These are phyloP conservation scores for Cyclotella kingstonii DNA, from an alignment of 108 stramenopile genomes.

Conservation along the genomic window DNA sequence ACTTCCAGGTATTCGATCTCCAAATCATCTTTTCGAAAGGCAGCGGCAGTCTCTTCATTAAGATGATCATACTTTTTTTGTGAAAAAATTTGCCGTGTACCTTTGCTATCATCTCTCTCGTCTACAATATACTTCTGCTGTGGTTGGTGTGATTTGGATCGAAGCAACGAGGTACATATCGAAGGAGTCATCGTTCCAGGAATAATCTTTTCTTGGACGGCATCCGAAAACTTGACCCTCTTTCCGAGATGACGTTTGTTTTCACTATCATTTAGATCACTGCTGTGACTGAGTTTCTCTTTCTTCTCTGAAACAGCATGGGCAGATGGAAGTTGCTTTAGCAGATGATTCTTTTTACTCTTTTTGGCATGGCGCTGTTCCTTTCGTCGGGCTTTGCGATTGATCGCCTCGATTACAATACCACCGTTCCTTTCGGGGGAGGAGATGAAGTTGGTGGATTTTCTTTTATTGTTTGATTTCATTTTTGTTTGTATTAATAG, in stretches of 20 bases:
- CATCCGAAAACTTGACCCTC: conserved; percentile 26
- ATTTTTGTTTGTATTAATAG: not conserved
- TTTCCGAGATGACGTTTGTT: conserved; percentile 6
- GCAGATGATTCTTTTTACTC: conserved; percentile 3
- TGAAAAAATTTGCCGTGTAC: not conserved
- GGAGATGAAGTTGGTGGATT: not conserved
- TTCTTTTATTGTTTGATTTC: not conserved
- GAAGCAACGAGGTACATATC: conserved; percentile 10
- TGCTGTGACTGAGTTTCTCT: not conserved
- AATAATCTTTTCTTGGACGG: conserved; percentile 21
- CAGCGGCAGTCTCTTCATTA: conserved; percentile 63
- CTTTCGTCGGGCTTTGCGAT: conserved; percentile 41
- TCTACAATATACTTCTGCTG: not conserved
- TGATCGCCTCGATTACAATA: conserved; percentile 36
- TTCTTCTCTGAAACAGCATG: conserved; percentile 5
- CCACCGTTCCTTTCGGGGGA: not conserved
- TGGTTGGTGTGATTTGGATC: conserved; percentile 7
- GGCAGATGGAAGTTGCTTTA: not conserved
- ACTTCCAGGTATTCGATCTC: conserved; percentile 81
- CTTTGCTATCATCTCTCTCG: not conserved
- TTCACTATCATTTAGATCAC: not conserved
- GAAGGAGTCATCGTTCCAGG: conserved; percentile 9
- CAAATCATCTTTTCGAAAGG: conserved; percentile 68
- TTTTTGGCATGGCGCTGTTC: conserved; percentile 34
- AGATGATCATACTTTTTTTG: conserved; percentile 32